phyloP scores from a whole-genome alignment of 2,329 filamentous ascomycete species.

The Aureobasidium zeae region DNA sequence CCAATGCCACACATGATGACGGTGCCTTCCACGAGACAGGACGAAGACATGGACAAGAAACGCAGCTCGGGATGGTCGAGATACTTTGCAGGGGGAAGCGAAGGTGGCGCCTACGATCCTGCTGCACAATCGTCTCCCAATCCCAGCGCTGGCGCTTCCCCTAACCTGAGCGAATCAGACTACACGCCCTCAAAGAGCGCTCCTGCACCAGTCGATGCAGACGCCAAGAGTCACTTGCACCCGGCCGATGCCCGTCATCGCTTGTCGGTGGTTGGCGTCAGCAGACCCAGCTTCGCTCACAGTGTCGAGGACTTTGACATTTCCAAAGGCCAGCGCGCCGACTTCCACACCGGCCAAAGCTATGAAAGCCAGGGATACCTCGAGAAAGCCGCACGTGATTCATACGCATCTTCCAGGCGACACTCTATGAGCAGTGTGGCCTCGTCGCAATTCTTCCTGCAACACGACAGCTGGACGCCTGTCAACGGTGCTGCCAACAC shows the following conservation, averaged over 20 bases:
- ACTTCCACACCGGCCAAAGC: constrained; percentile 21
- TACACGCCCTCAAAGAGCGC: constrained; percentile 34
- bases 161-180: constrained; percentile 29
- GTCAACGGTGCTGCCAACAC: constrained; percentile 17
- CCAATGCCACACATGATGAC: not conserved
- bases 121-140: constrained; percentile 27
- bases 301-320: constrained; percentile 36
- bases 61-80: constrained; percentile 45
- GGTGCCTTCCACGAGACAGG: constrained; percentile 28
- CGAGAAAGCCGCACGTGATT: constrained; percentile 23
- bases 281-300: constrained; percentile 60
- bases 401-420: constrained; percentile 19
- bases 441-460: constrained; percentile 15
- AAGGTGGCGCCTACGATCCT: constrained; percentile 26
- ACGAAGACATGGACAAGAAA: constrained; percentile 37
- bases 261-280: constrained; percentile 57
- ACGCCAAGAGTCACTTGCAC: constrained; percentile 41
- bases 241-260: constrained; percentile 32
- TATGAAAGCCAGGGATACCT: constrained; percentile 24
- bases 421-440: constrained; percentile 14
- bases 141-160: not conserved
- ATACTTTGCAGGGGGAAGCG: constrained; percentile 30
- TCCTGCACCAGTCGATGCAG: constrained; percentile 54
- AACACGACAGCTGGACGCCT: constrained; percentile 23
- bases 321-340: constrained; percentile 23